Evolutionary conservation across 441 rosid species (phyloP).

Genomic region (Aleurites moluccanus): DNA sequence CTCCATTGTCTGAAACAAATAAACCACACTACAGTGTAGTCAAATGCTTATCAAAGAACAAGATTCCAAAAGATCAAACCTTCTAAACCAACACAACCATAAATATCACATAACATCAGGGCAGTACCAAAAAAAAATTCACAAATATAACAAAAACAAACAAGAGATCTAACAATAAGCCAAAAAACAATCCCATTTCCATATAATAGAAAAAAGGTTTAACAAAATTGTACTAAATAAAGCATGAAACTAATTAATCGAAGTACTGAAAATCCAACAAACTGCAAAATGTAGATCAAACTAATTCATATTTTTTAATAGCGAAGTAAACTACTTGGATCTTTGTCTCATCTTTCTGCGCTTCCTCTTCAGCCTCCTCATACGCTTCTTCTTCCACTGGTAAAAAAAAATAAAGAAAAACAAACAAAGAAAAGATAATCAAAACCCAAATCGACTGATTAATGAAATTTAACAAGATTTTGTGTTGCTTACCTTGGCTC

Average conservation of each 20-base stretch:
- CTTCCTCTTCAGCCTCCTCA: constrained; percentile 83
- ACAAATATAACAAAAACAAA: not conserved
- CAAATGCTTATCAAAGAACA: not conserved
- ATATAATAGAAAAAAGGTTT: not conserved
- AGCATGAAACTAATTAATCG: constrained; percentile 3
- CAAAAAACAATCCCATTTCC: constrained; percentile 4
- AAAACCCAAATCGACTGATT: too few species aligned
- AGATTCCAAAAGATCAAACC: not conserved
- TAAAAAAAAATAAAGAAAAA: not conserved
- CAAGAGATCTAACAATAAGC: not conserved
- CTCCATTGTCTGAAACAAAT: too few species aligned
- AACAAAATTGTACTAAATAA: constrained; percentile 10
- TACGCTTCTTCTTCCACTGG: constrained; percentile 78
- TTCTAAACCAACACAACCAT: not conserved
- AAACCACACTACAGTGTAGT: too few species aligned
- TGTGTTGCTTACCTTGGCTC: constrained; percentile 54
- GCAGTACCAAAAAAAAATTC: not conserved
- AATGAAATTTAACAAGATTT: not conserved
- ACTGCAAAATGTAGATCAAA: not conserved
- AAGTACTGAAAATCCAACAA: constrained; percentile 15
- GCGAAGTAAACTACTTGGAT: constrained; percentile 53
- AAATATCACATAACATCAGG: too few species aligned
- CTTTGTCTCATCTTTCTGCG: constrained; percentile 81
- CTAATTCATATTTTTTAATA: not conserved
- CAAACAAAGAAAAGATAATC: not conserved